A percentile compares a stretch with the other conserved stretches of the same genome.
Evolutionary conservation across 352 stramenopile genomes (phyloP).

Genomic region (Globisporangium cylindrosporum): DNA sequence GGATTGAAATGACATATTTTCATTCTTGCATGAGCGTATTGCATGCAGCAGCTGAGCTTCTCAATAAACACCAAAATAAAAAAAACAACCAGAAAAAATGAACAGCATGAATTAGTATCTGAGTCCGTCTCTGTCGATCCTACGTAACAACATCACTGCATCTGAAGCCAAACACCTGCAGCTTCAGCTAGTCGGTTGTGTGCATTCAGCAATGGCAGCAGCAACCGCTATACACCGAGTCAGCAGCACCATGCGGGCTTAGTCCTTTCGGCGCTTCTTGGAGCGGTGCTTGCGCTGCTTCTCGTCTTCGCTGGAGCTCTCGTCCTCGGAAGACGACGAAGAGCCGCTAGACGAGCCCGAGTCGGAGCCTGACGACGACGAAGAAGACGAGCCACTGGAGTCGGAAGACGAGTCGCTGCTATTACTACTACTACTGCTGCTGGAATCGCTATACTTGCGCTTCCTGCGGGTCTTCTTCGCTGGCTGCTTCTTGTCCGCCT

Average conservation of each 20-base stretch:
- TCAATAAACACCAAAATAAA: neutral
- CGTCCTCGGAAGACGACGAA: constrained; percentile 22
- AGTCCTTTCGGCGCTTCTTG: constrained; percentile 46
- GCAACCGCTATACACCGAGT: neutral
- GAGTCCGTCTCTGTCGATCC: neutral
- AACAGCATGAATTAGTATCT: neutral
- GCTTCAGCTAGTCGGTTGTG: neutral
- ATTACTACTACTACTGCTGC: constrained; percentile 31
- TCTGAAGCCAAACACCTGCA: neutral
- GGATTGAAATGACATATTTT: neutral
- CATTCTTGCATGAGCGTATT: neutral
- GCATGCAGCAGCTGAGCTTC: neutral
- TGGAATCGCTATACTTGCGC: constrained; percentile 23
- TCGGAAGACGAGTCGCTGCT: constrained; percentile 21
- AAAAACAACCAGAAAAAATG: constrained; percentile 13
- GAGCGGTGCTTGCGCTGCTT: constrained; percentile 20
- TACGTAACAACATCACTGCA: neutral
- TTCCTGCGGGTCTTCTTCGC: constrained; percentile 25
- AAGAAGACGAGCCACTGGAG: constrained; percentile 21
- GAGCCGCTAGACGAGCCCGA: constrained; percentile 26
- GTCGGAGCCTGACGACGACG: constrained; percentile 9
- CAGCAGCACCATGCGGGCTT: neutral
- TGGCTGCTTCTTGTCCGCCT: constrained; percentile 8
- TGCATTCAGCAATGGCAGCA: neutral
- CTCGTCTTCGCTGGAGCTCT: constrained; percentile 20